Base-by-base conservation (phyloP, 352 stramenopile species). In the Phytophthora citrophthora region DNA sequence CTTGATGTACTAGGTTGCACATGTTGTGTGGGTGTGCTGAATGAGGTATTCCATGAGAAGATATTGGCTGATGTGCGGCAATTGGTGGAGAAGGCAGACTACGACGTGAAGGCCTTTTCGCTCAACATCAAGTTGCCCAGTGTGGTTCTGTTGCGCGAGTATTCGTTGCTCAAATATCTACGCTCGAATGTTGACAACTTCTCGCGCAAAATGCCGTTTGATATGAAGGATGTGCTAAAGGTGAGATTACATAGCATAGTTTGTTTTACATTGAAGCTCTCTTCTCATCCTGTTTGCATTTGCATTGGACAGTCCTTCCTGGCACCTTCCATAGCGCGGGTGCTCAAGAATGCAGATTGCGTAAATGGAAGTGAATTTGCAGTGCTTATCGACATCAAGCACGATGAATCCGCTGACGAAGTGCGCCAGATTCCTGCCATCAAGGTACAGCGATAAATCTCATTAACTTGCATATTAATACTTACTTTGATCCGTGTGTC, bases 101-200 rank as follows among this genome's bases (percentile, higher is more conserved):
- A 94, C 67, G 81, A 92, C 46, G 82, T 83, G 10, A 79, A 77
- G 29, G 61, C 75, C 18, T 95, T 95, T 40, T 68, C 83, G 27
- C 81, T 95, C 52, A 91, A 86, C 59, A 89, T 94, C 51, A 93
- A 93, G 66, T 54, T 95, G 53, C 85, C 85, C 15, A 92, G 87
- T 65, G 72, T 87, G 38, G 77, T 93, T 34, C 44, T 95, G 29
- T 72, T 95, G 53, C 81, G 87, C 39, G 85, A 95, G 66, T 91
- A 90, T 60, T 76, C 84, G 46, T 61, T 95, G 52, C 67, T 88
- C 27, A 74, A 89, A 11, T 77, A 90, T 55, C 64, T 95, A 54
- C 77, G 69, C 23, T 29, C 27, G 10, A 54, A 58, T 18, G 57
- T 84, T 2, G 46, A 48, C 1, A 72, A 76, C 40, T 91, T 83